Evolutionary conservation across 306 rosid genomes (phyloP), one percentile per base, ranked within the genome.

Genomic region (Vigna trinervia): DNA sequence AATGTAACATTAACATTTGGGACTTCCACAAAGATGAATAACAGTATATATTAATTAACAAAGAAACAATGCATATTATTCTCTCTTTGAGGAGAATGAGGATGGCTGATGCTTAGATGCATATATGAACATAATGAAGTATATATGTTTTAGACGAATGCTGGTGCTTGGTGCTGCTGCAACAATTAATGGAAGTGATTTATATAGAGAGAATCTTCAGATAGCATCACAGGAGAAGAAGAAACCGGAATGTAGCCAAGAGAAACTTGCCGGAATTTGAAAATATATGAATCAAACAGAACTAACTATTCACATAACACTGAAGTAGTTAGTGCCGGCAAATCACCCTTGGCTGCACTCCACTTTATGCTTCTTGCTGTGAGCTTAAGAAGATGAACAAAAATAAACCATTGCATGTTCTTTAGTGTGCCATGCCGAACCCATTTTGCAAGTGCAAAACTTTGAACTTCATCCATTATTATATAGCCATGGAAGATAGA

Each of bases 261-360:
- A 41, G 69, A 54, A 66, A 78, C 69, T 83, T 69, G 86, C 78
- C 86, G 58, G 59, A 56, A 17, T 4, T 4, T 6, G 0, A 3
- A 19, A 13, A 12, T 2, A 10, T 5, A 8, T 57, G 5, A 41
- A 67, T 12, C n/a, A 64, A 64, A 65, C 34, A 65, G 30, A 57
- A 57, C 34, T 56, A 56, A 19, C 14, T 56, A 10, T 19, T 23
- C n/a, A 59, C 14, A 6, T 2, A 36, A 36, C 46, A 43, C 4
- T 10, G 47, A 43, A 41, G 13, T 10, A 43, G 2, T 66, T 1
- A 41, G 0, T 61, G 79, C 63, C 69, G 79, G 79, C 75, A 84
- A 75, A 82, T 84, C 81, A 84, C 79, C 87, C 81, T 63, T 54
- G 79, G 87, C 81, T 84, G 69, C 84, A 79, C 63, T 54, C 69